Evolutionary conservation across 176 grass and related monocot genomes (phyloP), one percentile per base, ranked within the genome.

Genomic region (Oryza nivara): DNA sequence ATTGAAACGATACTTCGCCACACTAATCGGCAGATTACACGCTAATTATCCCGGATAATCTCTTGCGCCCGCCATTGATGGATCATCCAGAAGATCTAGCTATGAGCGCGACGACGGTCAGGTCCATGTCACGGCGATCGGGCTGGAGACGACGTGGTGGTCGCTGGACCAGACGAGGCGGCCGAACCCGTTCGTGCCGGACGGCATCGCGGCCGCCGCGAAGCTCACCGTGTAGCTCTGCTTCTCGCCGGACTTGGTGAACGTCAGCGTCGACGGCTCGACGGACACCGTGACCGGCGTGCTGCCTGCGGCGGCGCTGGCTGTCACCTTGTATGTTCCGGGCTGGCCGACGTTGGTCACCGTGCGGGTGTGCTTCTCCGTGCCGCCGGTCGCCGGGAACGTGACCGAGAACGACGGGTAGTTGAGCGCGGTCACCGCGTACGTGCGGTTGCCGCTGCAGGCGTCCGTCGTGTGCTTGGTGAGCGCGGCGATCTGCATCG

Each of bases 401-500:
- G 69, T 46, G 11, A 95, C 96, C 6, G 89, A 77, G 89, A 98
- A 98, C 2, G 96, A 95, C 32, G 96, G 96, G 89, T 98, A 98
- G 83, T 98, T 98, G 67, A 98, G 89, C 64, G 80, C 86, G 2
- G 89, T 38, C 76, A 89, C 96, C 11, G 77, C 60, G 80, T 91
- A 96, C 1, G 77, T 75, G 30, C 79, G 85, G 65, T 87, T 89
- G 17, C 47, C 5, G 88, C 60, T 80, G 84, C 96, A 98, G 7
- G 35, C 68, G 67, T 90, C 83, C 58, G 89, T 84, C 15, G 88
- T 9, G 41, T 73, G 87, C 77, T 93, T 93, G 71, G 96, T 85
- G 38, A 98, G 76, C 0, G 77, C 79, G 6, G 87, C 91, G 72
- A 98, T 98, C 83, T 95, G 93, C 64, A 77, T 41, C 34, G 89